phyloP scores from a whole-genome alignment of 139 green algal genomes.

The Chlorella sp. region DNA sequence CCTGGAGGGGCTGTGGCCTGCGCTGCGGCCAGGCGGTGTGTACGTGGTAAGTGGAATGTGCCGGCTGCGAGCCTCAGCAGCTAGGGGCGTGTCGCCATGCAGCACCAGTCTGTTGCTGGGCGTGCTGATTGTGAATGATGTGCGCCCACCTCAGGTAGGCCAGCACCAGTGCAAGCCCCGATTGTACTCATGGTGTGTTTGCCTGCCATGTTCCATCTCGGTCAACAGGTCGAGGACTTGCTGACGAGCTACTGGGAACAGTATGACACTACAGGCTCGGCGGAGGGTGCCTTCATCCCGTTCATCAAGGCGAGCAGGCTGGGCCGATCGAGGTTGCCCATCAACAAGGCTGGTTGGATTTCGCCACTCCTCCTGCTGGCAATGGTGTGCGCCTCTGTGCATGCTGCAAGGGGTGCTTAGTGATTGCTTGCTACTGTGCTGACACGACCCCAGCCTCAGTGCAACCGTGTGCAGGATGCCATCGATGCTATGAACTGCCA shows the following conservation, averaged over 20 bases:
- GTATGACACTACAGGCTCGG: neutral
- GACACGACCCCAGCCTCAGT: too few species aligned
- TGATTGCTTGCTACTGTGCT: too few species aligned
- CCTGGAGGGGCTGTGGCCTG: constrained; percentile 1
- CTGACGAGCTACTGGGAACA: neutral
- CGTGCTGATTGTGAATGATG: neutral
- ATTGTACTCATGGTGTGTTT: too few species aligned
- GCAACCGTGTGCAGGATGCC: too few species aligned
- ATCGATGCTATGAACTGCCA: too few species aligned
- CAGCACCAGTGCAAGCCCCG: too few species aligned
- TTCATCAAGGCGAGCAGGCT: neutral
- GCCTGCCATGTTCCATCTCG: neutral
- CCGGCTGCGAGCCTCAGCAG: neutral
- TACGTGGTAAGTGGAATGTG: neutral
- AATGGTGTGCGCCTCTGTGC: too few species aligned
- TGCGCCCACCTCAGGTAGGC: too few species aligned
- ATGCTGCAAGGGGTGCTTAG: neutral
- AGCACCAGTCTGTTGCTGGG: neutral
- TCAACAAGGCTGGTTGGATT: too few species aligned
- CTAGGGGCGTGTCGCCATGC: too few species aligned
- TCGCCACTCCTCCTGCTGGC: too few species aligned
- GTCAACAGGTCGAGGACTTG: neutral
- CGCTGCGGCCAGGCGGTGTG: neutral
- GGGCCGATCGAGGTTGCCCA: too few species aligned
- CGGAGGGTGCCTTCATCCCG: neutral